These are phyloP conservation scores for Sporothrix sp. DNA, from an alignment of 2,329 filamentous ascomycete species.

Conservation along the genomic window DNA sequence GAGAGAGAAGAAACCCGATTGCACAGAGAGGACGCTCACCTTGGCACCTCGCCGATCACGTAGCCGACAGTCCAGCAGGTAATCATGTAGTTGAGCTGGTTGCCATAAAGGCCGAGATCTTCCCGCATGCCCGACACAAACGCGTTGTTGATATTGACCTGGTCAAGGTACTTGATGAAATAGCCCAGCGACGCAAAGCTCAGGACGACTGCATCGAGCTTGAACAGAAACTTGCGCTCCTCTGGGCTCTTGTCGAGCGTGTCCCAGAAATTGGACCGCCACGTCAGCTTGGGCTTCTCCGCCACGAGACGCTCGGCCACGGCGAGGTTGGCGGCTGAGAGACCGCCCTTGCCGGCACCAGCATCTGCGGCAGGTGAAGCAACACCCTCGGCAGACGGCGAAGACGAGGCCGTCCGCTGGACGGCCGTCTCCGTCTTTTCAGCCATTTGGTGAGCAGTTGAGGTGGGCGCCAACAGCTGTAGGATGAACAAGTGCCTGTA, in stretches of 20 bases:
- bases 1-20: neutral
- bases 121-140: constrained; percentile 39
- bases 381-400: neutral
- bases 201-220: constrained; percentile 26
- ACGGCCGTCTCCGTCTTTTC: constrained; percentile 1
- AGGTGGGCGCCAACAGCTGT: no score
- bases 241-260: constrained; percentile 30
- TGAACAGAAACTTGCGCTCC: constrained; percentile 26
- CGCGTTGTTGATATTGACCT: constrained; percentile 32
- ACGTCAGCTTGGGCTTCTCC: constrained; percentile 23
- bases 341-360: constrained; percentile 7
- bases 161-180: constrained; percentile 36
- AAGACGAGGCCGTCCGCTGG: neutral
- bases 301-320: constrained; percentile 9
- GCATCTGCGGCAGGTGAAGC: neutral
- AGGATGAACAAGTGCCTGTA: no score
- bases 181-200: constrained; percentile 33
- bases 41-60: constrained; percentile 30
- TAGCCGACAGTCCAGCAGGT: constrained; percentile 29
- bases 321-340: constrained; percentile 9
- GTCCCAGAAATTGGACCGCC: constrained; percentile 41
- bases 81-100: constrained; percentile 30
- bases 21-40: no score
- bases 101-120: constrained; percentile 31
- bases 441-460: neutral